Evolutionary conservation across 169 alveolate species (phyloP).

Genomic region (Plasmodium vinckei): DNA sequence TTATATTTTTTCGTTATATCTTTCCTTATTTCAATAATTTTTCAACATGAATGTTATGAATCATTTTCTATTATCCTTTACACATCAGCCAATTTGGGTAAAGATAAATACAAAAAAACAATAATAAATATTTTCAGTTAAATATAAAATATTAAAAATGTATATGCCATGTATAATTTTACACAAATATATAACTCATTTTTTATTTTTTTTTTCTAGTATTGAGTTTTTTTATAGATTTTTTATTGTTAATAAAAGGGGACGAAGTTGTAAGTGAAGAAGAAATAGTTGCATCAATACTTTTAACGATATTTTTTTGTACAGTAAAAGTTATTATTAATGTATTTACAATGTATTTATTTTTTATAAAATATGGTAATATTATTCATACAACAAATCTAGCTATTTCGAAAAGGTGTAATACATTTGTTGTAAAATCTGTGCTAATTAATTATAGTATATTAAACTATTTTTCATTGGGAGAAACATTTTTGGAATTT

Average conservation of each 20-base stretch:
- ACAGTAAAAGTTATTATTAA: conserved; percentile 27
- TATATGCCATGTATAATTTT: not conserved
- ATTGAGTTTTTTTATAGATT: conserved; percentile 46
- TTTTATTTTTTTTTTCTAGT: conserved; percentile 25
- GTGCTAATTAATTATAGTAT: conserved; percentile 19
- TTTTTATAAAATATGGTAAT: conserved; percentile 1
- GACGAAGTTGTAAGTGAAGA: conserved; percentile 73
- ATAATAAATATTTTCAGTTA: not conserved
- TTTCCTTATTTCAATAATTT: conserved; percentile 35
- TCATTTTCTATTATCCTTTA: conserved; percentile 23
- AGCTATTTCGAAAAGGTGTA: conserved; percentile 31
- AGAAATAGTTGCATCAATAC: conserved; percentile 43
- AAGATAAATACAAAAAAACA: not conserved
- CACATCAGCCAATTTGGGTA: conserved; percentile 57
- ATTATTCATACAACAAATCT: conserved; percentile 25
- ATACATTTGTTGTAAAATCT: conserved; percentile 33
- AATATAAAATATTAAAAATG: no score
- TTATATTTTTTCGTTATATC: conserved; percentile 47
- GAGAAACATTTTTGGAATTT: conserved; percentile 54
- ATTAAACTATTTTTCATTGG: conserved; percentile 30
- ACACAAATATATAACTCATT: not conserved
- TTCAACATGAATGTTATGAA: conserved; percentile 63
- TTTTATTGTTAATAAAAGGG: conserved; percentile 49
- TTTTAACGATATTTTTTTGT: conserved; percentile 43
- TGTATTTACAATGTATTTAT: conserved; percentile 34